Evolutionary conservation across 768 basidiomycete species (phyloP).

Genomic region (Tephrocybe sp.): DNA sequence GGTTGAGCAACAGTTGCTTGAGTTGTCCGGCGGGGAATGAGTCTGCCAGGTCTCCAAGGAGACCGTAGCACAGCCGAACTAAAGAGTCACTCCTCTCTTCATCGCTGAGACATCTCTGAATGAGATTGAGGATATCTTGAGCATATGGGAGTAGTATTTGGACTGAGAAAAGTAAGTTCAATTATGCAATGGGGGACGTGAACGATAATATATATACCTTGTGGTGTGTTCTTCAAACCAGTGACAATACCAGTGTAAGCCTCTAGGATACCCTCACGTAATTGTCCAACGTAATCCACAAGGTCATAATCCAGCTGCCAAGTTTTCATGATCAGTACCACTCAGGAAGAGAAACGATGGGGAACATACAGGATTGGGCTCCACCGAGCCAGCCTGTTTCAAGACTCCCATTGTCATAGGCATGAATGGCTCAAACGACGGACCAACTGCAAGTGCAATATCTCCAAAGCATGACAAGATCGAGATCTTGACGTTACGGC

Average conservation of each 20-base stretch:
- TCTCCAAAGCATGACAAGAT: conserved; percentile 96
- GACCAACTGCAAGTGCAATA: conserved; percentile 89
- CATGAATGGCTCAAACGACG: conserved; percentile 84
- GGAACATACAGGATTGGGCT: conserved; percentile 77
- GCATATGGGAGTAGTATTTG: conserved; percentile 69
- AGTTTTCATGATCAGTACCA: no score
- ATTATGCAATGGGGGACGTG: not conserved
- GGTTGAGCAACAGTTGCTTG: conserved; percentile 73
- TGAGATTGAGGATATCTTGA: conserved; percentile 73
- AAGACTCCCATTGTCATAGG: conserved; percentile 90
- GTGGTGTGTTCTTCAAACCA: conserved; percentile 81
- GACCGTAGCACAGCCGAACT: conserved; percentile 74
- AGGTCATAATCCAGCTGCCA: conserved; percentile 80
- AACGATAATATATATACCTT: conserved; percentile 46
- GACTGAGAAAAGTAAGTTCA: conserved; percentile 27
- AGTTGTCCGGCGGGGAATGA: conserved; percentile 80
- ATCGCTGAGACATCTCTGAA: conserved; percentile 73
- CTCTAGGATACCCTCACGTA: conserved; percentile 95
- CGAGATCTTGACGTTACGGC: conserved; percentile 95
- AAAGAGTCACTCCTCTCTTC: conserved; percentile 84
- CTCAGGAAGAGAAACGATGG: no score
- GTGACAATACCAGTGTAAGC: conserved; percentile 95
- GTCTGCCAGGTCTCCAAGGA: conserved; percentile 93
- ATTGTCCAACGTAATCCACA: conserved; percentile 85
- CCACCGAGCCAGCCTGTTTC: conserved; percentile 84